Percentiles rank a stretch among this genome's conserved stretches.
Conservation (phyloP, 805 yeast species). For the Tetrapisispora phaffii region DNA sequence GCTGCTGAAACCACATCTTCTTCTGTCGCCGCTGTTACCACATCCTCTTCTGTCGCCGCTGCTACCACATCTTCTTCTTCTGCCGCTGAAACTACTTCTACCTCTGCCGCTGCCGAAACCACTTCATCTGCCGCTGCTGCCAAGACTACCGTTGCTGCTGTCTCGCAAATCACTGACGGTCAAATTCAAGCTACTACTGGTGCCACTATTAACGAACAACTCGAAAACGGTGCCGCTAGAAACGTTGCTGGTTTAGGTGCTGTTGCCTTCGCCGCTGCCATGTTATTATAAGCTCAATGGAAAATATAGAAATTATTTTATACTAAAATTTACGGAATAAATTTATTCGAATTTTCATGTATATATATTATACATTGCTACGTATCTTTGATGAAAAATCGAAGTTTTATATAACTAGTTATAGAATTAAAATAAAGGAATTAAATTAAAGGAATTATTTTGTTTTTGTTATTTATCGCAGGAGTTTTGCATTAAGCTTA, state of each 20-base stretch:
- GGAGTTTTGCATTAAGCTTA: no score
- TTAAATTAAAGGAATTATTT: no score
- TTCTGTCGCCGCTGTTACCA: neutral
- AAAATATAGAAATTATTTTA: no score
- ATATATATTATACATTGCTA: no score
- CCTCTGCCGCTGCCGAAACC: neutral
- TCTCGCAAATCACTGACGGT: neutral
- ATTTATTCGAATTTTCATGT: no score
- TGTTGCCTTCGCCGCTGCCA: neutral
- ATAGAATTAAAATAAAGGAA: no score
- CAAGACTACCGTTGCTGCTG: neutral
- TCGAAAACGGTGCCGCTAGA: neutral
- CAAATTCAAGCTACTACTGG: neutral
- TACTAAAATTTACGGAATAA: no score
- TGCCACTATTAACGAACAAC: neutral
- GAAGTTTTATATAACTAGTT: no score
- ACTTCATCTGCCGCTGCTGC: neutral
- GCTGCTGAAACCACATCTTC: constrained; percentile 1
- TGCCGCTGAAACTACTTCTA: neutral
- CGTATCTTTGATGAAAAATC: no score
- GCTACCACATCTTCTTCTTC: constrained; percentile 9
- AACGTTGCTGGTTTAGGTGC: neutral
- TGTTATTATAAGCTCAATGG: neutral
- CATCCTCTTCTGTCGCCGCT: constrained; percentile 3
- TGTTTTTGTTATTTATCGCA: no score